Base-by-base conservation (phyloP, 2,329 filamentous ascomycete species). In the Diplodia corticola region DNA sequence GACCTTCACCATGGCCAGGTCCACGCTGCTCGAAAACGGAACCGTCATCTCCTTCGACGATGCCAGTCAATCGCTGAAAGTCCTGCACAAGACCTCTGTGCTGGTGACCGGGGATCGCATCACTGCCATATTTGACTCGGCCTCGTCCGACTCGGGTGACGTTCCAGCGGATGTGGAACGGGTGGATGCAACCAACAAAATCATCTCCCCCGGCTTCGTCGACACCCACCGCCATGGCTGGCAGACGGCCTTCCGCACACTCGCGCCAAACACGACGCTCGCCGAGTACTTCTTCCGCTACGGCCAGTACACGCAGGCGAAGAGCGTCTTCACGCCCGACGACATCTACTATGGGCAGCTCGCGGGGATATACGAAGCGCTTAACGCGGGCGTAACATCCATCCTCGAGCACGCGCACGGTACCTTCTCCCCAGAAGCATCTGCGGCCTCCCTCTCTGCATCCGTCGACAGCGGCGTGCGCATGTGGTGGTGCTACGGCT, bases 121-220 rank as follows among this genome's bases (percentile, higher is more conserved):
- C 63, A 69, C 71, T 2, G 68, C 71, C 30, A 73, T 81, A 40
- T 76, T 73, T 55, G 44, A 69, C 3, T 67, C 69, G n/a, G n/a
- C 2, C 30, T n/a, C 53, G 13, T 7, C 48, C 7, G 67, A 71
- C 20, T 55, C 67, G 24, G 69, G 60, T 2, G 64, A 67, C 15
- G 33, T 77, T 3, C 77, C 77, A 1, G 48, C 64, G 0, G 71
- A 74, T 24, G 78, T 78, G 1, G 78, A 84, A 57, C 67, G 79
- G 0, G 71, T 86, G 10, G 78, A 86, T 66, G 78, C 78, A 17
- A 76, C 77, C 0, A 75, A 77, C 66, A 82, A 84, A 69, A 86
- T 86, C 67, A 77, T 86, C 63, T 80, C 80, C 0, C 83, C 84
- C 0, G 85, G 85, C 10, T 86, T 87, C 73, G 77, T 87, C 66